These are phyloP conservation scores for Dothistroma septosporum DNA, from an alignment of 2,329 filamentous ascomycete genomes.

Conservation along the genomic window DNA sequence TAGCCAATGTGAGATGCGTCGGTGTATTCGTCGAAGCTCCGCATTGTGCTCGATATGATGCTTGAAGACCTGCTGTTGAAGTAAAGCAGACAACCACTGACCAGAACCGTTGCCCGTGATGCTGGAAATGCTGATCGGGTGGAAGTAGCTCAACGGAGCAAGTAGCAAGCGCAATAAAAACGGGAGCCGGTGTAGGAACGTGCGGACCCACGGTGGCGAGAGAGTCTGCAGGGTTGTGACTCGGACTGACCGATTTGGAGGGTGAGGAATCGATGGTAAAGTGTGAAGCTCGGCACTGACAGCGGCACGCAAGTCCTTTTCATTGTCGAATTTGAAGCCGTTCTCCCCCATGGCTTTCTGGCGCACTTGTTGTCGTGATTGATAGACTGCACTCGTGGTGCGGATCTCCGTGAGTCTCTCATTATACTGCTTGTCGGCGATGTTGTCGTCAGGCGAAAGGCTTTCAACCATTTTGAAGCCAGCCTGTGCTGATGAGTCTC, in stretches of 20 bases:
- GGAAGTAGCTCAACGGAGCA: slow-evolving; percentile 50
- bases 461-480: slow-evolving; percentile 41
- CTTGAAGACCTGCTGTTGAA: slow-evolving; percentile 50
- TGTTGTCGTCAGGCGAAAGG: slow-evolving; percentile 44
- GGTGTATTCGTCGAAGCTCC: slow-evolving; percentile 46
- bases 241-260: slow-evolving; percentile 46
- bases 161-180: slow-evolving; percentile 49
- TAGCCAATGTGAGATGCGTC: slow-evolving; percentile 48
- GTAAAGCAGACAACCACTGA: slow-evolving; percentile 47
- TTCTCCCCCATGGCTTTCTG: slow-evolving; percentile 30
- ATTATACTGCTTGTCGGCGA: slow-evolving; percentile 43
- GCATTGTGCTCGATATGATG: slow-evolving; percentile 43
- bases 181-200: slow-evolving; percentile 49
- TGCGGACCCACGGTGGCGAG: slow-evolving; percentile 39
- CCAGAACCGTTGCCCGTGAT: slow-evolving; percentile 50
- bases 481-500: slow-evolving; percentile 35
- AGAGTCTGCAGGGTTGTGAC: slow-evolving; percentile 48
- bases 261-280: slow-evolving; percentile 48
- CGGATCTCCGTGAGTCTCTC: slow-evolving; percentile 41
- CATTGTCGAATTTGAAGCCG: slow-evolving; percentile 38
- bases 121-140: slow-evolving; percentile 49
- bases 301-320: slow-evolving; percentile 47
- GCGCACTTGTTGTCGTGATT: slow-evolving; percentile 32
- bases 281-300: slow-evolving; percentile 48
- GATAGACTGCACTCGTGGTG: slow-evolving; percentile 39